These are phyloP conservation scores for Coemansia umbellata DNA, from an alignment of 192 early-diverging fungal genomes.

Conservation along the genomic window DNA sequence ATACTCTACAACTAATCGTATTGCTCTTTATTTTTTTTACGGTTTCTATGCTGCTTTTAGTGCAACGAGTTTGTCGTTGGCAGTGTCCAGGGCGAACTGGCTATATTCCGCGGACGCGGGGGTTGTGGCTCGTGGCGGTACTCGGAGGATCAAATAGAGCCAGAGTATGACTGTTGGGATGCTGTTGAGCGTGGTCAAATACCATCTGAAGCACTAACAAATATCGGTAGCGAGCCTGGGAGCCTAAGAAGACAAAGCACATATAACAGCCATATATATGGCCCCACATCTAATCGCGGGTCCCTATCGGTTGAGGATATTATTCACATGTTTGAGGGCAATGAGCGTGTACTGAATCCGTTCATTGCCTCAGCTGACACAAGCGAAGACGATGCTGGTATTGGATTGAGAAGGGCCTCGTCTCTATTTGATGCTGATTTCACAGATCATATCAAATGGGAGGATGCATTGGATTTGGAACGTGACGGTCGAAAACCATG, in stretches of 20 bases:
- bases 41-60: no score
- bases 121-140: constrained; percentile 45
- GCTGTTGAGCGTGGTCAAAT: constrained; percentile 39
- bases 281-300: constrained; percentile 21
- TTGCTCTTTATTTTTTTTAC: no score
- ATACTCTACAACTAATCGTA: no score
- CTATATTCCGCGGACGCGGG: constrained; percentile 48
- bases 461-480: constrained; percentile 48
- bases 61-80: constrained; percentile 54
- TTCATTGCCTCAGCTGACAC: constrained; percentile 12
- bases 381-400: constrained; percentile 26
- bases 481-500: constrained; percentile 52
- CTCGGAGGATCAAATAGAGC: constrained; percentile 47
- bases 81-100: constrained; percentile 49
- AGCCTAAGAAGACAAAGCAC: constrained; percentile 35
- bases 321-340: constrained; percentile 36
- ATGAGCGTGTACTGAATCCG: background rate
- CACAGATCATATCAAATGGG: constrained; percentile 42
- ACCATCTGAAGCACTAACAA: constrained; percentile 1
- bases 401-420: constrained; percentile 2
- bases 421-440: constrained; percentile 6
- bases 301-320: constrained; percentile 42
- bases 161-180: constrained; percentile 52
- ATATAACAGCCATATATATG: constrained; percentile 11
- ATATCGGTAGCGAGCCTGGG: background rate